Conservation (phyloP, 192 early-diverging fungal species). For the Funneliformis geosporum region DNA sequence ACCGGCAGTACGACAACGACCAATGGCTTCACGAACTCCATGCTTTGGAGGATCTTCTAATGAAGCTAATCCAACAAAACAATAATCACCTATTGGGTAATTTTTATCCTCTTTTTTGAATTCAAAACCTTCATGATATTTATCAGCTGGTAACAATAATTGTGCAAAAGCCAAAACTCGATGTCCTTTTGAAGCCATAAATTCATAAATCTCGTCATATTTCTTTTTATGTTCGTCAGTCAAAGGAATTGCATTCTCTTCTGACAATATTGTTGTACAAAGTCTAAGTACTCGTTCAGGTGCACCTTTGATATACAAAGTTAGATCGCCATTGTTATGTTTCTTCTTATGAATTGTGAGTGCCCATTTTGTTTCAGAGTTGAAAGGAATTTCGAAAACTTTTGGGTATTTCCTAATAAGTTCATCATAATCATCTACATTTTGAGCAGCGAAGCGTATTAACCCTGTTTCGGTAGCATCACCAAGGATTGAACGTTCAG, state of each 20-base stretch:
- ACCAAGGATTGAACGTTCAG: constrained; percentile 79
- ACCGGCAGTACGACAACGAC: constrained; percentile 87
- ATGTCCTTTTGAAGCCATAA: constrained; percentile 91
- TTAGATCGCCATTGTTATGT: constrained; percentile 67
- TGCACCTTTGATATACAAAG: constrained; percentile 91
- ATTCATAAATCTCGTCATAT: constrained; percentile 80
- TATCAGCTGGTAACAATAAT: constrained; percentile 61
- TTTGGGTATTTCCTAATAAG: constrained; percentile 70
- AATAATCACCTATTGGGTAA: constrained; percentile 66
- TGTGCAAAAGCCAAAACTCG: constrained; percentile 93
- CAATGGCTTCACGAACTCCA: constrained; percentile 97
- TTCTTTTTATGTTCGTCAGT: constrained; percentile 63
- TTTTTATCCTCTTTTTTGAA: constrained; percentile 80
- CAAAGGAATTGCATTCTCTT: constrained; percentile 59
- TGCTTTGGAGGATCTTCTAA: constrained; percentile 97
- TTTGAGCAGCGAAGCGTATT: constrained; percentile 74
- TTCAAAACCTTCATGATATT: constrained; percentile 72
- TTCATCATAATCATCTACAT: constrained; percentile 76
- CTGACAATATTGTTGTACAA: constrained; percentile 75
- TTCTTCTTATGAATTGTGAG: constrained; percentile 85
- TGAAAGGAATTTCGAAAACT: constrained; percentile 96
- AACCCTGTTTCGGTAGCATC: constrained; percentile 96
- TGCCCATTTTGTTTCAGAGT: constrained; percentile 94
- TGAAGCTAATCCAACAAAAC: constrained; percentile 85
- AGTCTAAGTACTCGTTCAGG: constrained; percentile 88